Base-by-base conservation (phyloP, 1,284 basidiomycete genomes). In the Phellinidium pouzarii region DNA sequence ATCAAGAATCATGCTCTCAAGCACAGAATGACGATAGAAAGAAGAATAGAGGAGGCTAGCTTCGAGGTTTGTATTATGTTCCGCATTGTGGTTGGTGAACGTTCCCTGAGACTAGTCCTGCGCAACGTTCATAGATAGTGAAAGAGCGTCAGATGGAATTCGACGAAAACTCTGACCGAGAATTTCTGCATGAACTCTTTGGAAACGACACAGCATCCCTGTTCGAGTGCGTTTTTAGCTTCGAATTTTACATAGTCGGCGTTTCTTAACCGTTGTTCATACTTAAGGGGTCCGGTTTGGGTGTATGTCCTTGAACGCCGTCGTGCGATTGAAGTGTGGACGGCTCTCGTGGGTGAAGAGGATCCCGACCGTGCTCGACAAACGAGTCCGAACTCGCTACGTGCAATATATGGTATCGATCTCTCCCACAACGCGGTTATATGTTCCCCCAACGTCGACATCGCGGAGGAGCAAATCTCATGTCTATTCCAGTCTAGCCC, bases 141-240 rank as follows among this genome's bases (percentile, higher is more conserved):
- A 89, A 89, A 65, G 86, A 89, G 66, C 71, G 86, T 20, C 87
- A 87, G 64, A 87, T 89, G 83, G 86, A 87, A 59, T 88, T 89
- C 60, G 86, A 87, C 61, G 75, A 78, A 17, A 87, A 89, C 61
- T 79, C 81, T 7, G 85, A 89, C 59, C 84, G 84, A 22, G 86
- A 89, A 25, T 79, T 80, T 0, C 71, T 89, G 52, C 82, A 77
- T 53, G 86, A 88, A 60, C 67, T 89, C 38, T 89, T 89, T 62
- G 87, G 86, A 19, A 77, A 83, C 37, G 84, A 89, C 60, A 77
- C 81, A n/a, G 72, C 73, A 43, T 83, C 78, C 45, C 75, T 89
- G 55, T 77, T 76, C 54, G 84, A 89, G 87, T 89, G 68, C 36
- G 53, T 50, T 34, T 8, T 36, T 22, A 27, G 47, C 42, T 34